Conservation (phyloP, 2,329 filamentous ascomycete species). For the Talaromyces marneffei region DNA sequence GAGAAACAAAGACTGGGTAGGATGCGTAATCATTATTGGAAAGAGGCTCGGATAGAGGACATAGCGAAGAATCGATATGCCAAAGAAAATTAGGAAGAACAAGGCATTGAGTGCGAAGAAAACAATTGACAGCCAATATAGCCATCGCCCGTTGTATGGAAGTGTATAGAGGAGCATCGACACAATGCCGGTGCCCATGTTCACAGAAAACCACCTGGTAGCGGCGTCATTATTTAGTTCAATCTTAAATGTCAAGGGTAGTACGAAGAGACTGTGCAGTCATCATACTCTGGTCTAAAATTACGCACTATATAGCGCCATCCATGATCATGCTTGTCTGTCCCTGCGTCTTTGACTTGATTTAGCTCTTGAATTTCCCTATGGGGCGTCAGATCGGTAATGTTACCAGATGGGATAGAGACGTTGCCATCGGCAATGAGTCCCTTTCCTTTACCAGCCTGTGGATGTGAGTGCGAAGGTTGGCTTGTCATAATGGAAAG, state of each 20-base stretch:
- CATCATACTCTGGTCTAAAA: constrained; percentile 40
- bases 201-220: constrained; percentile 37
- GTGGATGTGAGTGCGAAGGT: not conserved
- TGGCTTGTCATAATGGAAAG: not conserved
- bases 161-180: constrained; percentile 33
- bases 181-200: constrained; percentile 39
- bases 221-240: not conserved
- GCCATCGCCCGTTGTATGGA: constrained; percentile 35
- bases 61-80: constrained; percentile 56
- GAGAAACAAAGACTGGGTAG: constrained; percentile 62
- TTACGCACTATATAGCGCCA: constrained; percentile 36
- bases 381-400: not conserved
- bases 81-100: constrained; percentile 30
- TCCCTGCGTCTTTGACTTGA: constrained; percentile 8
- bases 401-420: not conserved
- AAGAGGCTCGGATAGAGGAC: constrained; percentile 61
- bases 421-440: not conserved
- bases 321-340: constrained; percentile 27
- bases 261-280: not conserved
- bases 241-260: no score
- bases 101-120: constrained; percentile 34
- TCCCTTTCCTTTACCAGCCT: not conserved
- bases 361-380: not conserved
- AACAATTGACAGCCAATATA: constrained; percentile 36
- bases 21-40: constrained; percentile 60